Evolutionary conservation across 495 filamentous ascomycete genomes (phyloP), one percentile per base, ranked within the genome.

Genomic region (Entonaema liquescens): DNA sequence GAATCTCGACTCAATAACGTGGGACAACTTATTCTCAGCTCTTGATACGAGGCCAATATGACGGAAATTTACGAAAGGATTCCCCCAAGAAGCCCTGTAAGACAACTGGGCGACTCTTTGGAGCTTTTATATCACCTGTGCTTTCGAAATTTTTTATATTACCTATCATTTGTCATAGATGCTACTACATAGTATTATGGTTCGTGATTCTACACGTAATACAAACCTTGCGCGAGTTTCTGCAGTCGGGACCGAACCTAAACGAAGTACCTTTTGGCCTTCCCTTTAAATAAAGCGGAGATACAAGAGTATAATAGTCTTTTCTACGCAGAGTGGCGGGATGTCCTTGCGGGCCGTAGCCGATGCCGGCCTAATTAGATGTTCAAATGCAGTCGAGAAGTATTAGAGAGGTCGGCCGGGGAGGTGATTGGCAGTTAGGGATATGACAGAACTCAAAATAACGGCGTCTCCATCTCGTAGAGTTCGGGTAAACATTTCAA

Each of bases 11-110:
- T 70, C 67, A n/a, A 33, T 57, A 5, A 66, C 60, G 29, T 73
- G 65, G 70, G 70, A 73, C 17, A 70, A 58, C 61, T 26, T 73
- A 15, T 73, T 73, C 33, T 69, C 70, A 1, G 40, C 70, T 38
- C 65, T 73, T 13, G 70, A 73, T 36, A 55, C 66, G 33, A 58
- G 65, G 33, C 70, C 70, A 3, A 40, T 73, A 49, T 73, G 36
- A 73, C 40, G n/a, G 15, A 26, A 11, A 6, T 26, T 47, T 19
- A 23, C 42, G 19, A 23, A 21, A 47, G 21, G 12, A 47, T 23
- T 23, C 8, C 17, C 9, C 19, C 2, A 13, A 23, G 19, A 11
- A 21, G 17, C 15, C 38, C 17, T 47, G 21, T 3, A 1, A 47
- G 19, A 15, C 9, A 21, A 47, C 3, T n/a, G 4, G 42, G 8